phyloP scores from a whole-genome alignment of 305 asterid genomes.

The Fraxinus dipetala region DNA sequence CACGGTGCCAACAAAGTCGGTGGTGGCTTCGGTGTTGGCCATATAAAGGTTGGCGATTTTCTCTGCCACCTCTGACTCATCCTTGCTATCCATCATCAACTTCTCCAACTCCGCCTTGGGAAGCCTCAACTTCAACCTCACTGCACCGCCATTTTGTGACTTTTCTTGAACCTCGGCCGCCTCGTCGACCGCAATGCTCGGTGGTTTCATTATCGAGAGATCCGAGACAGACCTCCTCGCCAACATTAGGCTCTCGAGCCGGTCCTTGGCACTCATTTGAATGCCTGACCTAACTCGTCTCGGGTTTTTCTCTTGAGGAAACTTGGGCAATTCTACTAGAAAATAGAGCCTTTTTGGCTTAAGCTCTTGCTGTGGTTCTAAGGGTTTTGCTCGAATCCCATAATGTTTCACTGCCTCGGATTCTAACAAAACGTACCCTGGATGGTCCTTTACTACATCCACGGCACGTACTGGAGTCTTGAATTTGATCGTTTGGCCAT shows the following conservation, averaged over 20 bases:
- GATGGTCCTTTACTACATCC: conserved; percentile 51
- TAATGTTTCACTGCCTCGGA: conserved; percentile 81
- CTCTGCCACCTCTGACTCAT: conserved; percentile 57
- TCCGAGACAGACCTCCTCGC: conserved; percentile 77
- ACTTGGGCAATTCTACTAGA: conserved; percentile 64
- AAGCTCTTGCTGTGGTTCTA: conserved; percentile 74
- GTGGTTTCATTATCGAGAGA: conserved; percentile 53
- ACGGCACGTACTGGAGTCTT: conserved; percentile 68
- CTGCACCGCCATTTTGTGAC: conserved; percentile 22
- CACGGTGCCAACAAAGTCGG: conserved; percentile 4
- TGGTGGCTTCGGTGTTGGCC: conserved; percentile 24
- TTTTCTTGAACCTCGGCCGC: background rate
- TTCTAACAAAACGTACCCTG: conserved; percentile 67
- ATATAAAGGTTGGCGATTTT: conserved; percentile 56
- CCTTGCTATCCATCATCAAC: conserved; percentile 66
- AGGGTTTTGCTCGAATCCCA: conserved; percentile 77
- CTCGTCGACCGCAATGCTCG: conserved; percentile 33
- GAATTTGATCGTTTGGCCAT: conserved; percentile 64
- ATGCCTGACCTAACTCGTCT: conserved; percentile 71
- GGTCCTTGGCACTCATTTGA: conserved; percentile 88
- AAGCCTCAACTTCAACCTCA: conserved; percentile 67
- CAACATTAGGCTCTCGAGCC: conserved; percentile 86
- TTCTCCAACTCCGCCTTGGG: conserved; percentile 79
- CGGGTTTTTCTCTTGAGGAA: conserved; percentile 41
- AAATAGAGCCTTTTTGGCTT: conserved; percentile 72